These are phyloP conservation scores for Saxophila tyrrhenica DNA, from an alignment of 495 filamentous ascomycete species.

Conservation along the genomic window DNA sequence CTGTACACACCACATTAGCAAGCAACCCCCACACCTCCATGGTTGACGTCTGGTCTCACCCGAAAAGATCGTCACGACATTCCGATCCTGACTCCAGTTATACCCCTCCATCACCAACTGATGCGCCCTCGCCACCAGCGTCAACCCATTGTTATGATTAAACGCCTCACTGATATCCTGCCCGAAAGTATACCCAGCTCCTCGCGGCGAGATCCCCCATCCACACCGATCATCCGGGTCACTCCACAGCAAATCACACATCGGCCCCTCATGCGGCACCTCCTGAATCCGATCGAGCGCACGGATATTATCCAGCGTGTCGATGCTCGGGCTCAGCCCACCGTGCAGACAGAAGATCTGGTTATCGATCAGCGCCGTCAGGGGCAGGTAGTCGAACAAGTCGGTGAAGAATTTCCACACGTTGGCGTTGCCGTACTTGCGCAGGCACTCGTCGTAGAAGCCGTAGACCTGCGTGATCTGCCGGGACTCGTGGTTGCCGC, in stretches of 20 bases:
- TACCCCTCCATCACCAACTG: conserved; percentile 98
- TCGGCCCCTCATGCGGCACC: conserved; percentile 94
- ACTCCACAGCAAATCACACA: conserved; percentile 97
- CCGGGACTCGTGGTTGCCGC: conserved; percentile 93
- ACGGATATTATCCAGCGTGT: conserved; percentile 96
- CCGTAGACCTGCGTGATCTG: conserved; percentile 98
- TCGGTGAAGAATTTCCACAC: conserved; percentile 99
- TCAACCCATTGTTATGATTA: conserved; percentile 98
- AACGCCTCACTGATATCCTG: conserved; percentile 99
- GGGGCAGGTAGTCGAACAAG: conserved; percentile 84
- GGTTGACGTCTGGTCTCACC: conserved; percentile 38
- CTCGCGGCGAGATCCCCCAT: conserved; percentile 95
- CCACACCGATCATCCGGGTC: conserved; percentile 97
- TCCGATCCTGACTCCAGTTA: conserved; percentile 94
- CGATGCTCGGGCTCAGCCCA: conserved; percentile 89
- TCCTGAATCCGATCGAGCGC: conserved; percentile 95
- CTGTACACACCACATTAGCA: conserved; percentile 33
- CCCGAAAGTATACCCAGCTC: conserved; percentile 96
- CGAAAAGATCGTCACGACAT: conserved; percentile 98
- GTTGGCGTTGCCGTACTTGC: conserved; percentile 97
- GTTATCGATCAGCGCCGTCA: conserved; percentile 97
- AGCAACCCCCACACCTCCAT: neutral
- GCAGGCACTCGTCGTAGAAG: conserved; percentile 94
- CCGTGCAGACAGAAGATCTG: conserved; percentile 99
- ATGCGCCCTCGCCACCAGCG: conserved; percentile 85